A percentile compares a stretch with the other conserved stretches of the same genome.
These are phyloP conservation scores for Moesziomyces aphidis DNA, from an alignment of 1,284 basidiomycete species.

Conservation along the genomic window DNA sequence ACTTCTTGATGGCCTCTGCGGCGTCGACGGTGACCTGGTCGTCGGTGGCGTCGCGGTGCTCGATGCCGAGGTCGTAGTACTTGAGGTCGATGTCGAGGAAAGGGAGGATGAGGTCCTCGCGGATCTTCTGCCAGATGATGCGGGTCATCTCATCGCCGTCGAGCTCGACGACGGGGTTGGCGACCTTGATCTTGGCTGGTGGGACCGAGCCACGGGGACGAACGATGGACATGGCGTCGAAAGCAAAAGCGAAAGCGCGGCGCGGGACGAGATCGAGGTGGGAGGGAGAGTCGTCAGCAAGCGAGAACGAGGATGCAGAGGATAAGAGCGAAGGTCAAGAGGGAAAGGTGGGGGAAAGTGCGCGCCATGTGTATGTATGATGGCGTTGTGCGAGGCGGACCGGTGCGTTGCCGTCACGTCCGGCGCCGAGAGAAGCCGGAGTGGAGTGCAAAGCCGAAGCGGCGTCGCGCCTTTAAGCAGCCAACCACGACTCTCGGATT, in stretches of 20 bases:
- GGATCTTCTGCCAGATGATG: slow-evolving; percentile 93
- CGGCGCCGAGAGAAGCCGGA: slow-evolving; percentile 21
- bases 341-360: neutral
- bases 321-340: slow-evolving; percentile 1
- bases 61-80: slow-evolving; percentile 95
- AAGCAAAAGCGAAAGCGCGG: neutral
- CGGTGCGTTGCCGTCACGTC: slow-evolving; percentile 21
- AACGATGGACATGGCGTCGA: slow-evolving; percentile 33
- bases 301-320: neutral
- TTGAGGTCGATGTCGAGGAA: slow-evolving; percentile 96
- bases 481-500: neutral
- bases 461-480: too few species aligned
- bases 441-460: slow-evolving; percentile 1
- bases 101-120: slow-evolving; percentile 95
- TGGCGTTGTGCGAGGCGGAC: neutral
- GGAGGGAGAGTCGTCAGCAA: neutral
- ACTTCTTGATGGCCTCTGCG: slow-evolving; percentile 77
- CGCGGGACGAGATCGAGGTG: too few species aligned
- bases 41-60: slow-evolving; percentile 90
- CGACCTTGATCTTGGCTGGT: slow-evolving; percentile 76
- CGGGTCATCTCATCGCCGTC: slow-evolving; percentile 68
- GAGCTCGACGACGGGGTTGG: slow-evolving; percentile 94
- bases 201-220: slow-evolving; percentile 33
- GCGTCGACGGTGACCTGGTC: slow-evolving; percentile 94
- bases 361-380: too few species aligned